Base-by-base conservation (phyloP, 2,329 filamentous ascomycete species). In the Stagonosporopsis cucurbitacearum region DNA sequence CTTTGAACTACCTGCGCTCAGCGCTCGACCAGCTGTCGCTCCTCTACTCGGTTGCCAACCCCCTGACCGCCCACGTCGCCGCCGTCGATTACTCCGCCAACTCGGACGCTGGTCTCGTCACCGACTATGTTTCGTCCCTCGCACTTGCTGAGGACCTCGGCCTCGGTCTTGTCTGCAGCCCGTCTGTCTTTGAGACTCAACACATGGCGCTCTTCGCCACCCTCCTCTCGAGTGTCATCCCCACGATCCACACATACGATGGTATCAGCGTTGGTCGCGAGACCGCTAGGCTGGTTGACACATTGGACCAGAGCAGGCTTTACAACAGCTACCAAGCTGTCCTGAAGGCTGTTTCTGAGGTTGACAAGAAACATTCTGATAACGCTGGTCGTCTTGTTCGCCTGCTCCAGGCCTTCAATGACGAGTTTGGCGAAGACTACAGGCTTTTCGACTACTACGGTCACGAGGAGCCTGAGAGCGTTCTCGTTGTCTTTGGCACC, bases 121-220 rank as follows among this genome's bases (percentile, higher is more conserved):
- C 92, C 57, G 93, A 98, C 76, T 99, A 99, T 77, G 87, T 88
- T 58, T 86, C 87, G 36, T 88, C 91, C 3, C 82, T 98, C 69
- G 86, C 88, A 62, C 79, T 94, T 44, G 90, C 92, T 8, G 95
- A 98, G 75, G 95, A 98, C 65, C 84, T 98, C 13, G 94, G 95
- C 15, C 82, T 98, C 25, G 93, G 88, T 42, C 83, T 99, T 37
- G 86, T 99, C 42, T 86, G 90, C 62, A 96, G 92, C 74, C 86
- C 87, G 49, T 96, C 92, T 26, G 87, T 90, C 26, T 93, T 96
- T 66, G 95, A 99, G 80, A 84, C 90, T 44, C 95, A 99, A 82
- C 95, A 99, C 79, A 96, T 96, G 89, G 86, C 92, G 7, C 79
- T 96, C n/a, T 88, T 96, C 67, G 86, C 92, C 1, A 96, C 92